phyloP scores from a whole-genome alignment of 257 asterid genomes.

The Solanum megistacrolobum region DNA sequence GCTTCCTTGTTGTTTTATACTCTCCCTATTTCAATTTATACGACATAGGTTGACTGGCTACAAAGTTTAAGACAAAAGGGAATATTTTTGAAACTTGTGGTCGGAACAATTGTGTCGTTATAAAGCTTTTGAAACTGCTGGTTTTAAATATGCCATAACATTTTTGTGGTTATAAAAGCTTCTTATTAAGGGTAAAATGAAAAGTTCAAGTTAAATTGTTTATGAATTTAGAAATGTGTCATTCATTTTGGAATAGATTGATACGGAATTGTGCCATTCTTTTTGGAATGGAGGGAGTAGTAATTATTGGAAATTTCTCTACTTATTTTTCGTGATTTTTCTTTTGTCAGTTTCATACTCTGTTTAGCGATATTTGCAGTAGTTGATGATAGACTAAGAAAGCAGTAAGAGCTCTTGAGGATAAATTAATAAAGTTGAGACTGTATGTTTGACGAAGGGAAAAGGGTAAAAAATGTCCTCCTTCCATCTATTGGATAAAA shows the following conservation, averaged over 20 bases:
- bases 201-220: not conserved
- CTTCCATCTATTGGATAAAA: not conserved
- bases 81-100: not conserved
- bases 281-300: not conserved
- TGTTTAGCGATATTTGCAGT: not conserved
- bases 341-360: not conserved
- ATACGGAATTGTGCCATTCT: not conserved
- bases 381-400: not conserved
- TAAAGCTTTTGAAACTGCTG: not conserved
- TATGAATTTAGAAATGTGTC: not conserved
- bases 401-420: not conserved
- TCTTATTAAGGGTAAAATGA: not conserved
- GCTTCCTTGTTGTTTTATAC: not conserved
- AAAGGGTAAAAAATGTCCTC: not conserved
- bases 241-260: not conserved
- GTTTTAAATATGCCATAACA: not conserved
- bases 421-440: not conserved
- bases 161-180: not conserved
- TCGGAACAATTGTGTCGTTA: not conserved
- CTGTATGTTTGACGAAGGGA: not conserved
- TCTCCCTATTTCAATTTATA: not conserved
- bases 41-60: not conserved
- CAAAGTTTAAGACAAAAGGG: not conserved
- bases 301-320: not conserved
- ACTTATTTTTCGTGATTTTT: not conserved